These are phyloP conservation scores for Phytophthora hybrid DNA, from an alignment of 352 stramenopile genomes.

Conservation along the genomic window DNA sequence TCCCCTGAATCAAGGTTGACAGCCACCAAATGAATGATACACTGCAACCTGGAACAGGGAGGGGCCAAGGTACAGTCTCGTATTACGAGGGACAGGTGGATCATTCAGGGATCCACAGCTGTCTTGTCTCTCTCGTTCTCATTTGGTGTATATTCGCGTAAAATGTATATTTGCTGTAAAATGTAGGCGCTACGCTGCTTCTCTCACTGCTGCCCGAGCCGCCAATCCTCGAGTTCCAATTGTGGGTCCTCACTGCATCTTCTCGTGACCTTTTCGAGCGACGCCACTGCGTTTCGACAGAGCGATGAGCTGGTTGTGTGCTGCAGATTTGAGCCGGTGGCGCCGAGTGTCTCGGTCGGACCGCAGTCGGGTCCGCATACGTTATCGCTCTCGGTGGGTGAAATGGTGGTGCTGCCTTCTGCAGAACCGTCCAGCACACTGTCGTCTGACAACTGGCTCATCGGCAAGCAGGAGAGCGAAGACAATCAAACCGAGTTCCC, in stretches of 20 bases:
- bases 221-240: not conserved
- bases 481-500: not conserved
- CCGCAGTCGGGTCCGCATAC: not conserved
- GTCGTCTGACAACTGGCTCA: not conserved
- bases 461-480: not conserved
- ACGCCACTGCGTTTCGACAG: not conserved
- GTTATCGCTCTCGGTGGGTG: not conserved
- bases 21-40: not conserved
- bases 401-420: not conserved
- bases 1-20: not conserved
- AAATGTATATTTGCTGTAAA: too few species aligned
- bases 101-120: not conserved
- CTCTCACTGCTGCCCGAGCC: not conserved
- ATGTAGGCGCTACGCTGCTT: not conserved
- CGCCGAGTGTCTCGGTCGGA: not conserved
- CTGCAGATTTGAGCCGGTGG: not conserved
- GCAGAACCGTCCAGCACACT: not conserved
- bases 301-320: not conserved
- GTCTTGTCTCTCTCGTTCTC: not conserved
- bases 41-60: not conserved
- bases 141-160: not conserved
- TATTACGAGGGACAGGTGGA: not conserved
- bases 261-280: not conserved
- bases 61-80: not conserved
- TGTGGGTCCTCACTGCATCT: not conserved